Percentiles rank a stretch among this genome's conserved stretches.
phyloP scores from a whole-genome alignment of 202 grass and related monocot species.

The Panicum hallii region DNA sequence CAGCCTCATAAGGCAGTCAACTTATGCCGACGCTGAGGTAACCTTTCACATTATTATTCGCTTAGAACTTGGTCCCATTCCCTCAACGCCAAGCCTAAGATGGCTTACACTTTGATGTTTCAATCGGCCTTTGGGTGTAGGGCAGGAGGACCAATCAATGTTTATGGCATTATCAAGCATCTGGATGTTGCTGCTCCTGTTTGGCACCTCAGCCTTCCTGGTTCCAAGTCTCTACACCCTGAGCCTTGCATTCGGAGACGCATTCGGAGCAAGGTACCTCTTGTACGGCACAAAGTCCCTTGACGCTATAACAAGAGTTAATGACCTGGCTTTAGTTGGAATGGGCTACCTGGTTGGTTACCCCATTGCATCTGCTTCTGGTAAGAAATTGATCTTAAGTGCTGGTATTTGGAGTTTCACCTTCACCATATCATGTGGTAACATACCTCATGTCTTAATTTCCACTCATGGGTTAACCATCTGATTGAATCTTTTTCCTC shows the following conservation, averaged over 20 bases:
- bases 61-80: neutral
- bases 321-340: slow-evolving; percentile 61
- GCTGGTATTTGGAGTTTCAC: neutral
- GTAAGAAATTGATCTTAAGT: slow-evolving; percentile 41
- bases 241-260: slow-evolving; percentile 52
- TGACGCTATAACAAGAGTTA: slow-evolving; percentile 57
- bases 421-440: neutral
- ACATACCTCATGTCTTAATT: neutral
- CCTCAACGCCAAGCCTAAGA: neutral
- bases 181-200: slow-evolving; percentile 78
- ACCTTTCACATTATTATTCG: neutral
- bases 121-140: slow-evolving; percentile 68
- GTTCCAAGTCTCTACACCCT: slow-evolving; percentile 63
- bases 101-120: slow-evolving; percentile 48
- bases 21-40: slow-evolving; percentile 93
- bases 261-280: slow-evolving; percentile 55
- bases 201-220: slow-evolving; percentile 68
- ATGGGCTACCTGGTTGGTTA: slow-evolving; percentile 75
- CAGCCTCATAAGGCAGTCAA: slow-evolving; percentile 80
- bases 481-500: neutral
- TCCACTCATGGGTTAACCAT: neutral
- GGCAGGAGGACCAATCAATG: slow-evolving; percentile 94
- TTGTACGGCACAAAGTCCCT: slow-evolving; percentile 52
- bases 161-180: slow-evolving; percentile 77
- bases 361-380: slow-evolving; percentile 78